Base-by-base conservation (phyloP, 768 basidiomycete genomes). In the Tylopilus vinaceipallidus region DNA sequence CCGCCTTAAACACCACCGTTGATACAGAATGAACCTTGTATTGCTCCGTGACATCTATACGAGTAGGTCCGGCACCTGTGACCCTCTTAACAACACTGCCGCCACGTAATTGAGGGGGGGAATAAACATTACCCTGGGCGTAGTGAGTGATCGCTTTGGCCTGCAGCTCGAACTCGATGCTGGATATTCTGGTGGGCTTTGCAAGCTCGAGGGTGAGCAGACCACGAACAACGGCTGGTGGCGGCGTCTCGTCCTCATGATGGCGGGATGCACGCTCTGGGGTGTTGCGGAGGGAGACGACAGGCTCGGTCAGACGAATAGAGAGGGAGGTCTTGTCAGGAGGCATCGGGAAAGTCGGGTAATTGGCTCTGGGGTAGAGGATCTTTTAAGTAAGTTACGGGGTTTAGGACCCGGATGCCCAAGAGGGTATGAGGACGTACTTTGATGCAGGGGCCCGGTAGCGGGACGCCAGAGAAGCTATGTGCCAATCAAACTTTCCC, bases 141-240 rank as follows among this genome's bases (percentile, higher is more conserved):
- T 92, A 97, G 32, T 82, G 78, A 4, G 84, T 88, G 20, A 75
- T 70, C 3, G 84, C 75, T 50, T 75, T 86, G 3, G 89, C 94
- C 38, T 83, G 74, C 19, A 99, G 71, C 64, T 85, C 82, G 33
- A 97, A 74, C 47, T 86, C 85, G 49, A 99, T 94, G 59, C 84
- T 88, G 27, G 87, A 84, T 56, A 99, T 84, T 65, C 84, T 84
- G 45, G 83, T 93, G 1, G 93, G 83, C 64, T 95, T 95, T 26
- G 73, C 72, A 34, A 88, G 69, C 13, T 72, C 75, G 50, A 90
- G 71, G 2, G 79, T 81, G 48, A 89, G 73, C 4, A 88, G 68
- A 10, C 87, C 87, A 41, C 87, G 72, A 12, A 90, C 70, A 60
- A 84, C 69, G 16, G 84, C 79, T 0, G 84, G 81, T 4, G 87